These are phyloP conservation scores for Amylostereum chailletii DNA, from an alignment of 1,284 basidiomycete species.

Conservation along the genomic window DNA sequence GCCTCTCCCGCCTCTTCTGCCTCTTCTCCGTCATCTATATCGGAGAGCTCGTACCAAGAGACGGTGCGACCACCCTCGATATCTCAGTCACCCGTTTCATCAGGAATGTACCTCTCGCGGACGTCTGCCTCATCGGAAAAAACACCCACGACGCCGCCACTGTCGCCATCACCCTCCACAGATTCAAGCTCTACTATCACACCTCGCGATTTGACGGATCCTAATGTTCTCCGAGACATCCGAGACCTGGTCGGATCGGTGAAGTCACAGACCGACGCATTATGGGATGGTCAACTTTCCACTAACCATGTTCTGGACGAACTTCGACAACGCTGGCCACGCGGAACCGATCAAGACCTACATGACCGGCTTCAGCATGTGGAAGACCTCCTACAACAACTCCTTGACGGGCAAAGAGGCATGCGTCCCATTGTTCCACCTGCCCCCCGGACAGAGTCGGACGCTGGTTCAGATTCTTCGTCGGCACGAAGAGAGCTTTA, in stretches of 20 bases:
- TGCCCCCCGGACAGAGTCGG: neutral
- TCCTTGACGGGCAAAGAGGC: constrained; percentile 5
- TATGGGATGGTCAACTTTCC: constrained; percentile 50
- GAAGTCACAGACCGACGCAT: constrained; percentile 37
- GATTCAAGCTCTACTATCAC: constrained; percentile 11
- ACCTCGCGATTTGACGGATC: constrained; percentile 6
- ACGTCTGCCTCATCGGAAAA: constrained; percentile 5
- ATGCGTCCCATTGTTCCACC: neutral
- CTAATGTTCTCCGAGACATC: constrained; percentile 27
- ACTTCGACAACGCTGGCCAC: constrained; percentile 21
- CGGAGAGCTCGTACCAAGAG: neutral
- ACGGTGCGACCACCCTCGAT: too few species aligned
- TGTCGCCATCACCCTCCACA: constrained; percentile 5
- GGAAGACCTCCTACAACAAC: constrained; percentile 31
- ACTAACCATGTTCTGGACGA: constrained; percentile 44
- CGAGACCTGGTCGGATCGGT: constrained; percentile 40
- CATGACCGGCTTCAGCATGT: constrained; percentile 29
- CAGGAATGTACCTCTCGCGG: constrained; percentile 9
- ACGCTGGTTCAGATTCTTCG: too few species aligned
- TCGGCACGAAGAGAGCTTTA: too few species aligned
- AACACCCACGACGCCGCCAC: neutral
- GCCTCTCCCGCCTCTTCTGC: neutral
- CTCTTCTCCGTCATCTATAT: neutral
- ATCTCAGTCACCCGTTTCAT: neutral
- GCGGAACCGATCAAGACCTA: constrained; percentile 25